phyloP scores from a whole-genome alignment of 306 rosid species.

The Styphnolobium japonicum region DNA sequence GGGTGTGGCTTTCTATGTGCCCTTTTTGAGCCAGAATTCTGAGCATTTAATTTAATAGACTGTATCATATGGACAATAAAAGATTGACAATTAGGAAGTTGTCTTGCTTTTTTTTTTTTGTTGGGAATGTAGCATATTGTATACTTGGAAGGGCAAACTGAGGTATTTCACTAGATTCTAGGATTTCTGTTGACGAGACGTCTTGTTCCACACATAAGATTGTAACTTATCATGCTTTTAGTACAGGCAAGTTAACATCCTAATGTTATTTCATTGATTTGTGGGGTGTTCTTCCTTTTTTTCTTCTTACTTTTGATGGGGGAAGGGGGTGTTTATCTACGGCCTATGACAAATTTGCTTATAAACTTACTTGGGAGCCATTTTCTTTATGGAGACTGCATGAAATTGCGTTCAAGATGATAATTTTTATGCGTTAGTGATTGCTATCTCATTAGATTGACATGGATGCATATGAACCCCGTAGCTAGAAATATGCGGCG shows the following conservation, averaged over 20 bases:
- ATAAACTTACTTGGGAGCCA: not conserved
- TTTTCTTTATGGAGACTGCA: not conserved
- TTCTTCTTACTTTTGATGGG: too few species aligned
- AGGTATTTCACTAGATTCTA: constrained; percentile 11
- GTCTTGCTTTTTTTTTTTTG: not conserved
- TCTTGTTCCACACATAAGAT: constrained; percentile 3
- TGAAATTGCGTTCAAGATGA: not conserved
- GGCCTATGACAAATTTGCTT: too few species aligned
- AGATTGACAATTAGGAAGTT: constrained; percentile 24
- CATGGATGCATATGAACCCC: too few species aligned
- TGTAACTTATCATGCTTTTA: constrained; percentile 19
- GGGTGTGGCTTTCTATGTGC: constrained; percentile 33
- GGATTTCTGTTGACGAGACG: constrained; percentile 5
- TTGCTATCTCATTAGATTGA: not conserved
- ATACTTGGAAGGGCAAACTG: constrained; percentile 5
- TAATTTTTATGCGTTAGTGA: not conserved
- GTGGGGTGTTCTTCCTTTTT: too few species aligned
- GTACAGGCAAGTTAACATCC: not conserved
- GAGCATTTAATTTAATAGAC: constrained; percentile 28
- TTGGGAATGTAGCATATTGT: constrained; percentile 26
- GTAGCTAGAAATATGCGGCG: too few species aligned
- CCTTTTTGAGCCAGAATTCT: constrained; percentile 32
- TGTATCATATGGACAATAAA: constrained; percentile 30
- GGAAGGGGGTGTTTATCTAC: too few species aligned
- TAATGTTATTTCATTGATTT: not conserved